These are phyloP conservation scores for Butyriboletus loyo DNA, from an alignment of 768 basidiomycete genomes.

Conservation along the genomic window DNA sequence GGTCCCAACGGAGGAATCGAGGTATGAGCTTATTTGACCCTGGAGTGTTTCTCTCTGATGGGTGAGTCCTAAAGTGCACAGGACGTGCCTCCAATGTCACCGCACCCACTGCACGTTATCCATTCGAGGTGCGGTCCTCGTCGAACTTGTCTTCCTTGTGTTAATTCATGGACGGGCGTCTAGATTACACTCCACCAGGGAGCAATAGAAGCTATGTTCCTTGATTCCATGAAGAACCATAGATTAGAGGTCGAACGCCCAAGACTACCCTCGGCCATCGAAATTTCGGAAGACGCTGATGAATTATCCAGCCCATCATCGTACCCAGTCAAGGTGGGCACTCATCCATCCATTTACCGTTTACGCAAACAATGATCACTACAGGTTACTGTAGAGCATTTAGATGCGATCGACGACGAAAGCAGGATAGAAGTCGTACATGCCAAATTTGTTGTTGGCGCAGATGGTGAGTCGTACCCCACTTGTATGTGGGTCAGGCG, in stretches of 20 bases:
- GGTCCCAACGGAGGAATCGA: constrained; percentile 56
- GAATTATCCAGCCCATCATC: constrained; percentile 33
- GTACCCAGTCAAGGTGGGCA: constrained; percentile 31
- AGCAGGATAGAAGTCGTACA: constrained; percentile 31
- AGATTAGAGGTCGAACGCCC: constrained; percentile 38
- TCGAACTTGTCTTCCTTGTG: neutral
- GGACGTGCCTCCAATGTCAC: constrained; percentile 62
- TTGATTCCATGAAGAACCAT: constrained; percentile 36
- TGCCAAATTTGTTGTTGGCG: constrained; percentile 36
- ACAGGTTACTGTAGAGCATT: constrained; percentile 25
- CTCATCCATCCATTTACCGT: neutral
- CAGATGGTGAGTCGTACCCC: constrained; percentile 27
- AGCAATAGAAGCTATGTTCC: constrained; percentile 41
- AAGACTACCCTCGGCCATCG: constrained; percentile 29
- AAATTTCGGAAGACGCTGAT: constrained; percentile 35
- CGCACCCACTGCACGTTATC: constrained; percentile 62
- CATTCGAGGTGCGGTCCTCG: constrained; percentile 54
- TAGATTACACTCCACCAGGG: constrained; percentile 40
- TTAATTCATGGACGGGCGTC: neutral
- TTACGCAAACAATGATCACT: neutral
- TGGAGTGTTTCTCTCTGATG: neutral
- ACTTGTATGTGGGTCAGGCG: neutral
- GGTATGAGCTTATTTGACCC: constrained; percentile 32
- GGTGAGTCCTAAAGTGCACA: constrained; percentile 43
- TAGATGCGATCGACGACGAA: constrained; percentile 27